phyloP scores from a whole-genome alignment of 148 eudicot species.

The Tetragonia tetragonoides region DNA sequence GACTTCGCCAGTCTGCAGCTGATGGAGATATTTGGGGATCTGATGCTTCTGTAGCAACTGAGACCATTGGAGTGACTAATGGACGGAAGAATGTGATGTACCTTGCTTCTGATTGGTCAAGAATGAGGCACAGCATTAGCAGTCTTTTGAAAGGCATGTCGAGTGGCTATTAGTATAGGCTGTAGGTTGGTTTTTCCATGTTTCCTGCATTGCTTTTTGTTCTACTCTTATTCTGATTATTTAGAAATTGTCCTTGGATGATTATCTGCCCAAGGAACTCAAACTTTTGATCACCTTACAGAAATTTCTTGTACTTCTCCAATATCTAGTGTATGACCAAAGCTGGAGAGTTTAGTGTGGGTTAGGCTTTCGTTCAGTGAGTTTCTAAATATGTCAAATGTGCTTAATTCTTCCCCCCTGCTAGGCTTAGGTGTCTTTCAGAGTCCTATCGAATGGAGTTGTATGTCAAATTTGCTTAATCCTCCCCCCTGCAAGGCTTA shows the following conservation, averaged over 20 bases:
- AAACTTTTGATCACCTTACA: no score
- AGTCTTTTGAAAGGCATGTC: neutral
- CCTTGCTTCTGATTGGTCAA: neutral
- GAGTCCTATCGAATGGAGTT: no score
- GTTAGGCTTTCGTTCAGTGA: no score
- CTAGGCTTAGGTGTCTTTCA: no score
- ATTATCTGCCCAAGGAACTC: neutral
- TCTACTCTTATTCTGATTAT: no score
- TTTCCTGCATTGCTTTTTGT: neutral
- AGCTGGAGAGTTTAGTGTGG: no score
- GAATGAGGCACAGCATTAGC: neutral
- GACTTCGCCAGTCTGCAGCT: neutral
- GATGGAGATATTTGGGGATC: neutral
- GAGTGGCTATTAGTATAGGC: neutral
- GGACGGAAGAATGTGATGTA: neutral
- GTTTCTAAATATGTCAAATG: no score
- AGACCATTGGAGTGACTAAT: neutral
- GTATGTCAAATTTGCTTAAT: no score
- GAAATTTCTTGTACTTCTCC: no score
- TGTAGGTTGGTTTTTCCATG: neutral
- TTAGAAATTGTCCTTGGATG: neutral
- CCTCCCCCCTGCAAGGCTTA: neutral
- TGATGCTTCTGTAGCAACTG: neutral
- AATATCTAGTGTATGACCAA: no score
- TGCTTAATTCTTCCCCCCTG: no score